These are phyloP conservation scores for Fraxinus dipetala DNA, from an alignment of 305 asterid genomes.

Conservation along the genomic window DNA sequence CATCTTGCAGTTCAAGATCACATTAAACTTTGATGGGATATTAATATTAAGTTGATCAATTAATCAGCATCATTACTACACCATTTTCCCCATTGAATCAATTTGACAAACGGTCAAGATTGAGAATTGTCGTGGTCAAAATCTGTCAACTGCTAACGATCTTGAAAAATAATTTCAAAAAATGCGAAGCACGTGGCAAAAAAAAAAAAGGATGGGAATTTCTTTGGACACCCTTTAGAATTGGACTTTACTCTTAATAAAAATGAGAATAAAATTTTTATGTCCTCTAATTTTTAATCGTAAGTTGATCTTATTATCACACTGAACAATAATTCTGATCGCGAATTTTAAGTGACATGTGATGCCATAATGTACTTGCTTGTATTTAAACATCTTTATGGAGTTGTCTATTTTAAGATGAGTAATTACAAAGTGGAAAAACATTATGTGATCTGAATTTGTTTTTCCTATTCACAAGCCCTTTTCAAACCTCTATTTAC, in stretches of 20 bases:
- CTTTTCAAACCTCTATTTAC: slow-evolving; percentile 1
- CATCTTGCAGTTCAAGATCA: neutral
- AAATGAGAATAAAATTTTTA: neutral
- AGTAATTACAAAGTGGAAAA: neutral
- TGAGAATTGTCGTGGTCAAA: neutral
- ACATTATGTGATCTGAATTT: neutral
- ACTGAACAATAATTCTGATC: neutral
- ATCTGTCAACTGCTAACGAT: neutral
- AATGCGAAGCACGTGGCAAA: neutral
- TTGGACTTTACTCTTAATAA: neutral
- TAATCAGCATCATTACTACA: neutral
- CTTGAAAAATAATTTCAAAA: neutral
- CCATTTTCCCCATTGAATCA: neutral
- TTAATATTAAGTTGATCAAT: neutral
- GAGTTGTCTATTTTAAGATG: neutral
- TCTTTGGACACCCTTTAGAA: neutral
- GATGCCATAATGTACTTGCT: neutral
- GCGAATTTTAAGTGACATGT: neutral
- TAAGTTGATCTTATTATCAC: neutral
- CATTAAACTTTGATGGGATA: neutral
- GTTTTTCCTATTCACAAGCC: neutral
- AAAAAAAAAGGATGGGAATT: neutral
- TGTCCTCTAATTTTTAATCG: neutral
- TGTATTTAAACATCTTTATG: neutral
- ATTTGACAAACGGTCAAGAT: neutral